These are phyloP conservation scores for Sporothrix globosa DNA, from an alignment of 2,329 filamentous ascomycete species.

Conservation along the genomic window DNA sequence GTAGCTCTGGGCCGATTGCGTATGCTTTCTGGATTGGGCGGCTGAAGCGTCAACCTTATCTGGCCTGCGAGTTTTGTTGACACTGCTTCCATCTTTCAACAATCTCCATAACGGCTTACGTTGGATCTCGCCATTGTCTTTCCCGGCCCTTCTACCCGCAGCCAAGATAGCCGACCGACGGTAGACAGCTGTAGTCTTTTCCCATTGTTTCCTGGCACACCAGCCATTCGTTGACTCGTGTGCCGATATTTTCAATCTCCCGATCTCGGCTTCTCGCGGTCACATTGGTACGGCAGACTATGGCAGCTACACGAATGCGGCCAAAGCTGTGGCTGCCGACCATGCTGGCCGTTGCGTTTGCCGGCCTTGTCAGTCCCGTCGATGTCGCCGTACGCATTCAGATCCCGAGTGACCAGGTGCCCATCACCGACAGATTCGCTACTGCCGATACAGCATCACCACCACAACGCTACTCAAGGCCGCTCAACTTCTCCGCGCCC, in stretches of 20 bases:
- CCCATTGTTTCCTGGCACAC: background rate
- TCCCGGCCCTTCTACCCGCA: background rate
- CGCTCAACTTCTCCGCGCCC: slow-evolving; percentile 52
- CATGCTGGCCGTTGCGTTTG: background rate
- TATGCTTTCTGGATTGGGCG: background rate
- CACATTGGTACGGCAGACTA: background rate
- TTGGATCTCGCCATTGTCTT: background rate
- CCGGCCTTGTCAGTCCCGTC: background rate
- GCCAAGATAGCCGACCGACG: background rate
- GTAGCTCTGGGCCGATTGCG: background rate
- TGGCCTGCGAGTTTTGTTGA: background rate
- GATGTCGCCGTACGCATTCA: slow-evolving; percentile 7
- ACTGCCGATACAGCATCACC: background rate
- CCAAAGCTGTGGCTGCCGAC: background rate
- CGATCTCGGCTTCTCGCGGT: background rate
- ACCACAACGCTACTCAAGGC: slow-evolving; percentile 3
- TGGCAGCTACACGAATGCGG: background rate
- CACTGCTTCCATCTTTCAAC: background rate
- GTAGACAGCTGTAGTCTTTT: background rate
- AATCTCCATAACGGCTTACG: background rate
- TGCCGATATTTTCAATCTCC: background rate
- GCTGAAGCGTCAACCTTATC: background rate
- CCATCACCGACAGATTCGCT: background rate
- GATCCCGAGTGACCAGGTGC: background rate
- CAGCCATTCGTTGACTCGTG: background rate